phyloP scores from a whole-genome alignment of 192 early-diverging fungal species.

The Cladochytrium replicatum region DNA sequence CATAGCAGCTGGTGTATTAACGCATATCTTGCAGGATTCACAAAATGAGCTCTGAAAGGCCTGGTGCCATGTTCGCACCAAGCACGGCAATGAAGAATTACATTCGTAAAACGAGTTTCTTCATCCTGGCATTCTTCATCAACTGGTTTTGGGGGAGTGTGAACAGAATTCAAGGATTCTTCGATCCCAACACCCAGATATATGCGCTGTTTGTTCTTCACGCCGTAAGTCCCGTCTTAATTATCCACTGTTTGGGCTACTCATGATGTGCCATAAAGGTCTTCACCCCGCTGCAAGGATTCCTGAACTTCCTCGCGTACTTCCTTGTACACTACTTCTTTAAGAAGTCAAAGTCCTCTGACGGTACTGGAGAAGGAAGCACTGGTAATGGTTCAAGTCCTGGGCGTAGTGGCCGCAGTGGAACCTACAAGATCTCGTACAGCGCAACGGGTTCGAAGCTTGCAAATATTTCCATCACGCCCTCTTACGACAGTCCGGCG shows the following conservation, averaged over 20 bases:
- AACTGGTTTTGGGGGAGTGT: slow-evolving; percentile 1
- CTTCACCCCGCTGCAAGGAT: neutral
- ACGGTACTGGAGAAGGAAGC: too few species aligned
- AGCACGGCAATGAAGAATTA: neutral
- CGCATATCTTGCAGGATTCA: too few species aligned
- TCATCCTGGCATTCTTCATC: too few species aligned
- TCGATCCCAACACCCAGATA: neutral
- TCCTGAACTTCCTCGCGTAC: too few species aligned
- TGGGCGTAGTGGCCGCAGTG: too few species aligned
- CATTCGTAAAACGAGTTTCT: too few species aligned
- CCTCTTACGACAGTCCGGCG: too few species aligned
- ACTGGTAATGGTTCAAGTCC: too few species aligned
- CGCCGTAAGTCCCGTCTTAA: neutral
- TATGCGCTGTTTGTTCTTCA: neutral
- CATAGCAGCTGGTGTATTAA: neutral
- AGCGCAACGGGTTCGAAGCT: too few species aligned
- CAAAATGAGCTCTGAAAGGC: neutral
- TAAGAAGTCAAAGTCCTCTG: too few species aligned
- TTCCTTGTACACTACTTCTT: neutral
- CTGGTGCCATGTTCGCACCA: neutral
- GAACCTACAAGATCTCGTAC: too few species aligned
- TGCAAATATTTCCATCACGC: too few species aligned
- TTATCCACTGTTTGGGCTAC: neutral
- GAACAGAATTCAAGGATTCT: neutral
- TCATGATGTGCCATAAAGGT: neutral